phyloP scores from a whole-genome alignment of 495 filamentous ascomycete species.

The Penicillium simplicissimum region DNA sequence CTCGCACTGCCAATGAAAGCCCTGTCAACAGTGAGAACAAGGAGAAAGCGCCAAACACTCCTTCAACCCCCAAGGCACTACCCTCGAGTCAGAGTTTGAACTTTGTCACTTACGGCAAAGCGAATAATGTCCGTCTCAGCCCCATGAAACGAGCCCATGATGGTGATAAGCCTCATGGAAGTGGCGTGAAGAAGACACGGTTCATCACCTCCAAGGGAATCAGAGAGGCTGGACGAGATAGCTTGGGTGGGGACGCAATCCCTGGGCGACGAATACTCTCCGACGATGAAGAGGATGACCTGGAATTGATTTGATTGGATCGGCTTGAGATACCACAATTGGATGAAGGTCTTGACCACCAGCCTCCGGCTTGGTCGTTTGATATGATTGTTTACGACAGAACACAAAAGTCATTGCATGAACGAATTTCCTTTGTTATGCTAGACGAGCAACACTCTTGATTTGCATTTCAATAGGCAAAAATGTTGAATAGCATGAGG shows the following conservation, averaged over 20 bases:
- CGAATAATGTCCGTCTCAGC: conserved; percentile 60
- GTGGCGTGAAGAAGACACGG: conserved; percentile 70
- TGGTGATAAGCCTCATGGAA: conserved; percentile 38
- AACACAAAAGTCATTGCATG: conserved; percentile 17
- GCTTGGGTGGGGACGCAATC: conserved; percentile 54
- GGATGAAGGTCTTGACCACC: background rate
- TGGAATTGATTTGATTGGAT: conserved; percentile 52
- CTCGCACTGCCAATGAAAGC: conserved; percentile 31
- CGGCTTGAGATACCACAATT: background rate
- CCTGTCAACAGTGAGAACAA: conserved; percentile 11
- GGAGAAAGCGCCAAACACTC: conserved; percentile 7
- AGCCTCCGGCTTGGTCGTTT: background rate
- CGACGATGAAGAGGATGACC: conserved; percentile 49
- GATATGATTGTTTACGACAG: conserved; percentile 21
- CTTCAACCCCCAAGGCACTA: conserved; percentile 13
- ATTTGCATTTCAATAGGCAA: background rate
- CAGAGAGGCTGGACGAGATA: conserved; percentile 73
- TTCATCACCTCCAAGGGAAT: conserved; percentile 79
- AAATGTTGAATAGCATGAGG: background rate
- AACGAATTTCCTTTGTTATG: conserved; percentile 13
- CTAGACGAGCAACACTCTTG: conserved; percentile 2
- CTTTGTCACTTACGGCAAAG: conserved; percentile 35
- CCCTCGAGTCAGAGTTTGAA: conserved; percentile 24
- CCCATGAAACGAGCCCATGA: conserved; percentile 61
- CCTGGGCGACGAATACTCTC: conserved; percentile 30